Base-by-base conservation (phyloP, 1,139 yeast genomes). In the Magnusiomyces sp. region DNA sequence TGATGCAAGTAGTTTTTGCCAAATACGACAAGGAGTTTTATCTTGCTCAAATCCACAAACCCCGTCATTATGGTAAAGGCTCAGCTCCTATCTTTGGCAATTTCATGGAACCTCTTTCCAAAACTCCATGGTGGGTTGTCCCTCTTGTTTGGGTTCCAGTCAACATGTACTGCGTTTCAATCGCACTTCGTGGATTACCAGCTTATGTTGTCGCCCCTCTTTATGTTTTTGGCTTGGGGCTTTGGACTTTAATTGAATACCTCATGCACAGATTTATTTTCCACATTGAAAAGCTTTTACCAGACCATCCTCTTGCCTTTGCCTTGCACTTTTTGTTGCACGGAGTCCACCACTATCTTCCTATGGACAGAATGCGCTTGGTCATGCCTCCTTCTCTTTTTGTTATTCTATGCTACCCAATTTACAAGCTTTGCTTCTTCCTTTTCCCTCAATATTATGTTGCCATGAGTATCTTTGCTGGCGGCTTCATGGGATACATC, bases 351-450 rank as follows among this genome's bases (percentile, higher is more conserved):
- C 99, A 92, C 67, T 92, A 88, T 68, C 75, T 92, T 60, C 99
- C 99, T 54, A 92, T 94, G 98, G 99, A 92, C 70, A 79, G 79
- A 53, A 74, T 81, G 67, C 80, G 99, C 64, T 77, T 92, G 64
- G 99, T 92, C 43, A 83, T 92, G 83, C 99, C 99, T 4, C 99
- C 99, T 45, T 74, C 97, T 0, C 71, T 92, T 62, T 82, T 90
- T 59, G 56, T 77, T 29, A 70, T 71, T 2, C 62, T 83, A 46
- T 72, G 81, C 50, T 70, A 70, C 16, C 92, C 92, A 40, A 69
- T 83, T 61, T 80, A 79, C 65, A 73, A 69, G 55, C 64, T 79
- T 47, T 84, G 83, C 29, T 83, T 80, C 58, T 55, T 81, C 7
- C 71, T 83, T 58, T 87, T 89, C 48, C 70, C 69, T 56, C 54